Base-by-base conservation (phyloP, 2,329 filamentous ascomycete genomes). In the Fusarium siculi region DNA sequence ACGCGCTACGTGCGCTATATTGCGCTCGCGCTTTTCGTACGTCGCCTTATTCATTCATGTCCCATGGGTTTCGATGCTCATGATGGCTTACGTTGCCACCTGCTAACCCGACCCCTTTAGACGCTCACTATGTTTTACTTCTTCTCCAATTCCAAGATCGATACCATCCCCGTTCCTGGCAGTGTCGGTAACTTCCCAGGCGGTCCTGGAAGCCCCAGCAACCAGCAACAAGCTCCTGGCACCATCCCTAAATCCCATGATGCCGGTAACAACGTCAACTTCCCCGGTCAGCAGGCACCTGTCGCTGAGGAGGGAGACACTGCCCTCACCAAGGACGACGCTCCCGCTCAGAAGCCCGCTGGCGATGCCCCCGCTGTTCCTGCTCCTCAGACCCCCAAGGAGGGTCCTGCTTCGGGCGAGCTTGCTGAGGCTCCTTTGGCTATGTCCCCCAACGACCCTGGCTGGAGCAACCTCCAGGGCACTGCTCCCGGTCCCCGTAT, bases 21-120 rank as follows among this genome's bases (percentile, higher is more conserved):
- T 81, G 87, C 96, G 80, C 91, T 97, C 79, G 93, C 94, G 67
- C 88, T 95, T 80, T 92, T 97, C 80, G 95, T 97, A 89, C 80
- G 92, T 87, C 49, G 30, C 28, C 59, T 36, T 34, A 16, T 43
- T 42, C 40, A 53, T 40, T 28, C 14, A 9, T 52, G n/a, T 52
- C 49, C 32, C 32, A 36, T 52, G 56, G 16, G 55, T 37, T 25
- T 23, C 25, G n/a, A 37, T 25, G 52, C 37, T 58, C 43, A 49
- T 49, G 23, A 63, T 47, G 57, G 47, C 63, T 59, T 52, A 63
- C 59, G 58, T 64, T 44, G 56, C 60, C 64, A 65, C 58, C 39
- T 40, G 44, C 75, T 74, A 61, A 69, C 72, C 43, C 36, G 36
- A 40, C 57, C 55, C 66, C 57, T 56, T 59, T 58, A 74, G 68